Base-by-base conservation (phyloP, 352 stramenopile genomes). In the Phytopythium ostracodes region DNA sequence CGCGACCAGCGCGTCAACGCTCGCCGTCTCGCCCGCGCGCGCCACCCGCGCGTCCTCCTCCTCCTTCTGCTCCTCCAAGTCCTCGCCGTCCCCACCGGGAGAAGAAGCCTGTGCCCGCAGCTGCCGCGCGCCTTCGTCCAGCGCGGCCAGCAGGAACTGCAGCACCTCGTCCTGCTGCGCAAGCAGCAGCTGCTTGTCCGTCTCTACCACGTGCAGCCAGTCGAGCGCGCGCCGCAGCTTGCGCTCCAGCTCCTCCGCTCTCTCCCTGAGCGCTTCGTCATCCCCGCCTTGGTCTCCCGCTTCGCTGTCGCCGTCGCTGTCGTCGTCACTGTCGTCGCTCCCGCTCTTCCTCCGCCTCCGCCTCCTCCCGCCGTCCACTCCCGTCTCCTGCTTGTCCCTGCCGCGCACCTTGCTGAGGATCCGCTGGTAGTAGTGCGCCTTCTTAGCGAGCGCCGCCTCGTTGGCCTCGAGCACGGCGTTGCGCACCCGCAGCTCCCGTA, bases 371-470 rank as follows among this genome's bases (percentile, higher is more conserved):
- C 29, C 29, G 29, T 33, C 29, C 29, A 7, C 29, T 33, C 29
- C 29, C 4, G 29, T 7, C 7, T 7, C 29, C 29, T 7, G 29
- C 29, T 56, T 14, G 27, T 22, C 50, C 27, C 11, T 42, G 29
- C 68, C 73, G 46, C 85, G 77, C n/a, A 90, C 64, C 35, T 85
- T 76, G 2, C 72, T 64, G 0, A 90, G 61, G 12, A 92, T 73
- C 56, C 81, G 85, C 66, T 89, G 83, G 53, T 89, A 92, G 63
- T 89, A 88, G 33, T 70, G 71, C 43, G 77, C 85, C 61, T 88
- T 89, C 52, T 81, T 88, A 6, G 81, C 77, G 66, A 91, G 77
- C 38, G 68, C 64, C 1, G 64, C 57, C 47, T 88, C 77, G 22
- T 81, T 92, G 9, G 71, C 72, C 36, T 87, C 74, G 14, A 81